Conservation (phyloP, 129 eudicot species). For the Helianthus tuberosus region DNA sequence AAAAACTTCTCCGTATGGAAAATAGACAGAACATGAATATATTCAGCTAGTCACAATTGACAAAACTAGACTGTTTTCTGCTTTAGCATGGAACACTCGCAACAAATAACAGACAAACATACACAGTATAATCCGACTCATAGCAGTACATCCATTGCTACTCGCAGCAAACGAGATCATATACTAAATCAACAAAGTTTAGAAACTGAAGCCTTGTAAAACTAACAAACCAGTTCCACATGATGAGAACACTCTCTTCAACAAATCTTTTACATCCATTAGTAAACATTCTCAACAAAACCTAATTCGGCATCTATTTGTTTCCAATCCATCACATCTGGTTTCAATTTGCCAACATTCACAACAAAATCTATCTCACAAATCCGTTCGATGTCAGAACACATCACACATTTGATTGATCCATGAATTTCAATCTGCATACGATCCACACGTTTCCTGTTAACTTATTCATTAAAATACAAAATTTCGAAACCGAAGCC, state of each 20-base stretch:
- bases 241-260: background rate
- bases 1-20: background rate
- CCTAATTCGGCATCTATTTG: background rate
- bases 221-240: background rate
- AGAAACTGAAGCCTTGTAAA: background rate
- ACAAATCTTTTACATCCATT: background rate
- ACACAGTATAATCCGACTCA: no score
- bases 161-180: background rate
- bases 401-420: no score
- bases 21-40: background rate
- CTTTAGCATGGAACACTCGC: background rate
- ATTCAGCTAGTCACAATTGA: constrained; percentile 1
- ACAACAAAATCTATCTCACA: no score
- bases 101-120: background rate
- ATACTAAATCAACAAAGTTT: background rate
- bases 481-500: background rate
- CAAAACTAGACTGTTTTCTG: background rate
- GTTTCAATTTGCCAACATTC: no score
- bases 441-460: no score
- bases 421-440: no score
- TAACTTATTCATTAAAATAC: background rate
- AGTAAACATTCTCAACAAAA: background rate
- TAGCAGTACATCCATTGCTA: no score
- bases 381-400: no score
- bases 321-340: no score